These are phyloP conservation scores for Podaxis pistillaris DNA, from an alignment of 768 basidiomycete species.

Conservation along the genomic window DNA sequence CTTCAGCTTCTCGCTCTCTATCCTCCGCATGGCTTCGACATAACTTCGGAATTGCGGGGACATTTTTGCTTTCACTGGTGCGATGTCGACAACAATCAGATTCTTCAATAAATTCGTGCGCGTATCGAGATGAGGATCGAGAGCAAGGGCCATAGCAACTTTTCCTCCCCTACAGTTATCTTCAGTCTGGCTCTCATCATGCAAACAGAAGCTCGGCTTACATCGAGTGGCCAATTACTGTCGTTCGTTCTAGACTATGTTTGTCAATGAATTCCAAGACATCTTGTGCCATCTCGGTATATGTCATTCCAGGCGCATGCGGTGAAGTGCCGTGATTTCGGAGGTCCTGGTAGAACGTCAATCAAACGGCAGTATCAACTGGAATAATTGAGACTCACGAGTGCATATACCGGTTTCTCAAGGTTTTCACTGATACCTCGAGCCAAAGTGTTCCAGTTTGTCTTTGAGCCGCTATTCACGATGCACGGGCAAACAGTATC, in stretches of 20 bases:
- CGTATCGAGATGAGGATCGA: slow-evolving; percentile 37
- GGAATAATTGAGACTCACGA: slow-evolving; percentile 34
- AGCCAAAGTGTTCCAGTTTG: slow-evolving; percentile 84
- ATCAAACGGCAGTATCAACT: not conserved
- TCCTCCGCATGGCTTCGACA: slow-evolving; percentile 54
- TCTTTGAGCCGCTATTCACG: slow-evolving; percentile 70
- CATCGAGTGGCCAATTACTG: slow-evolving; percentile 91
- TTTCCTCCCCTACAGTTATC: slow-evolving; percentile 75
- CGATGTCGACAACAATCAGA: slow-evolving; percentile 80
- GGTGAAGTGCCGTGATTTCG: slow-evolving; percentile 90
- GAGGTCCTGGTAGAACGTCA: slow-evolving; percentile 38
- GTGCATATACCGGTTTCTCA: slow-evolving; percentile 65
- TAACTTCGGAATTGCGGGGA: slow-evolving; percentile 37
- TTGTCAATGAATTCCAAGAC: slow-evolving; percentile 64
- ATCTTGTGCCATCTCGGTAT: slow-evolving; percentile 77
- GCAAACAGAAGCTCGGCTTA: slow-evolving; percentile 34
- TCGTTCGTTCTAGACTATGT: slow-evolving; percentile 57
- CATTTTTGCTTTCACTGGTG: slow-evolving; percentile 61
- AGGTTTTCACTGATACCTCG: slow-evolving; percentile 66
- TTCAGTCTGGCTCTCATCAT: slow-evolving; percentile 8
- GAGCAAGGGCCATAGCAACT: slow-evolving; percentile 71
- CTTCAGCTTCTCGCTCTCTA: slow-evolving; percentile 54
- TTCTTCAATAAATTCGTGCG: slow-evolving; percentile 43
- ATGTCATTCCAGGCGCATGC: slow-evolving; percentile 70
- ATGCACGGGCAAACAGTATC: not conserved